Conservation (phyloP, 2,329 filamentous ascomycete species). For the Pyrenophora seminiperda region DNA sequence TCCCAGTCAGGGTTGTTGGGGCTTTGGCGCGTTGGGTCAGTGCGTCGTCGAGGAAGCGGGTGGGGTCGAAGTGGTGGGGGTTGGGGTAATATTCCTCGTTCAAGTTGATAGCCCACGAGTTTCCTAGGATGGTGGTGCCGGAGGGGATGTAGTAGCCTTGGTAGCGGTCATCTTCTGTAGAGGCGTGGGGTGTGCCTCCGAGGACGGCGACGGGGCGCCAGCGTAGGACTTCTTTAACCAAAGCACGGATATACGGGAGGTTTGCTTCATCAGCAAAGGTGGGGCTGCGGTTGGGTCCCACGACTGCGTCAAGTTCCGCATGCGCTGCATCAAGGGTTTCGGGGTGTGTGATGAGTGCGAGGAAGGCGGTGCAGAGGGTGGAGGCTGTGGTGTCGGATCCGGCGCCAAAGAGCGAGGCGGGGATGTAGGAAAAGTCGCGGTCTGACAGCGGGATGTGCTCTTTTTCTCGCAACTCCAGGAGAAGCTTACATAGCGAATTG, state of each 20-base stretch:
- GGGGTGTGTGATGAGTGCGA: conserved; percentile 56
- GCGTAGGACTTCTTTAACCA: conserved; percentile 46
- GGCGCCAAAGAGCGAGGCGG: conserved; percentile 55
- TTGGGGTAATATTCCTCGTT: conserved; percentile 50
- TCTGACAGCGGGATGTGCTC: conserved; percentile 50
- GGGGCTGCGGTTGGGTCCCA: conserved; percentile 40
- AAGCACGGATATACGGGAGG: conserved; percentile 49
- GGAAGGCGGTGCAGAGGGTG: conserved; percentile 56
- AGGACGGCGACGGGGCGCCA: conserved; percentile 51
- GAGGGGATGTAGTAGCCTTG: conserved; percentile 57
- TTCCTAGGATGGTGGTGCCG: conserved; percentile 54
- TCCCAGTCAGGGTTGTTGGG: conserved; percentile 21
- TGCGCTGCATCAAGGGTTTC: conserved; percentile 52
- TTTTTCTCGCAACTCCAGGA: conserved; percentile 50
- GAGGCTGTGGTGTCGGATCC: conserved; percentile 59
- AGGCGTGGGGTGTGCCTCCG: conserved; percentile 55
- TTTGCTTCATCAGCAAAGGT: conserved; percentile 45
- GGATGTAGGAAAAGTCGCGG: conserved; percentile 52
- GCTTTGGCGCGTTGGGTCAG: conserved; percentile 25
- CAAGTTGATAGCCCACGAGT: conserved; percentile 53
- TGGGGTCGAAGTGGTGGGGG: conserved; percentile 50
- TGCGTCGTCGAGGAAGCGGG: conserved; percentile 45
- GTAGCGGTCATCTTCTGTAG: conserved; percentile 56
- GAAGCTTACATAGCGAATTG: conserved; percentile 52
- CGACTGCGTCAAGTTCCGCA: conserved; percentile 47